These are phyloP conservation scores for Mycena alexandri DNA, from an alignment of 768 basidiomycete species.

Conservation along the genomic window DNA sequence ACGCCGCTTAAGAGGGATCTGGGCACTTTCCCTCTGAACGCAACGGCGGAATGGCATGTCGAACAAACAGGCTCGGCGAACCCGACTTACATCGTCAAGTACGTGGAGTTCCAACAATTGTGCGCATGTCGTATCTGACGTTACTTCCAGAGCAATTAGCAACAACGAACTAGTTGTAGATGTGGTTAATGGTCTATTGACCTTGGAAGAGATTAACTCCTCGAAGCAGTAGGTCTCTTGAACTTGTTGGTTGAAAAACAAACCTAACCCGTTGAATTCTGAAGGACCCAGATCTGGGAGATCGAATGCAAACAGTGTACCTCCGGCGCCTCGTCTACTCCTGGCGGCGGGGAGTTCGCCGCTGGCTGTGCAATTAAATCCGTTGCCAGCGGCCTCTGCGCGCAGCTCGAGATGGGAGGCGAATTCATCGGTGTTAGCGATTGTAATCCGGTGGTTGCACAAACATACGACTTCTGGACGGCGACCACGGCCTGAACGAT, in stretches of 20 bases:
- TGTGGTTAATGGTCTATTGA: conserved; percentile 14
- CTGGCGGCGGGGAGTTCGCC: conserved; percentile 30
- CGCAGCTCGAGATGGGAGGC: conserved; percentile 17
- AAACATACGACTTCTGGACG: conserved; percentile 35
- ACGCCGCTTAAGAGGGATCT: conserved; percentile 24
- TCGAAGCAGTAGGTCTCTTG: conserved; percentile 12
- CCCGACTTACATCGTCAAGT: conserved; percentile 35
- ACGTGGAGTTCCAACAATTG: background rate
- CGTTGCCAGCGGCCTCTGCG: conserved; percentile 29
- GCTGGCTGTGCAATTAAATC: conserved; percentile 30
- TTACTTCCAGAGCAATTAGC: conserved; percentile 22
- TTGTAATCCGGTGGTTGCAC: conserved; percentile 25
- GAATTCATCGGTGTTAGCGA: conserved; percentile 1
- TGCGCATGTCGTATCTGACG: background rate
- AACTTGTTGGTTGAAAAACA: background rate
- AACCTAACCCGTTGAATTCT: background rate
- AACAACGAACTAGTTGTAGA: conserved; percentile 30
- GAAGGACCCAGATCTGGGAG: conserved; percentile 29
- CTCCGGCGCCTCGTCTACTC: conserved; percentile 28
- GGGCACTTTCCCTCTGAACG: conserved; percentile 19
- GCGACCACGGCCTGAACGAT: conserved; percentile 23
- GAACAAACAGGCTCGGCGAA: conserved; percentile 33
- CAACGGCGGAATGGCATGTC: conserved; percentile 35
- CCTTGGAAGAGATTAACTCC: conserved; percentile 25
- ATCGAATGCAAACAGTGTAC: conserved; percentile 33